phyloP scores from a whole-genome alignment of 2,329 filamentous ascomycete species.

The Cryphonectria japonica region DNA sequence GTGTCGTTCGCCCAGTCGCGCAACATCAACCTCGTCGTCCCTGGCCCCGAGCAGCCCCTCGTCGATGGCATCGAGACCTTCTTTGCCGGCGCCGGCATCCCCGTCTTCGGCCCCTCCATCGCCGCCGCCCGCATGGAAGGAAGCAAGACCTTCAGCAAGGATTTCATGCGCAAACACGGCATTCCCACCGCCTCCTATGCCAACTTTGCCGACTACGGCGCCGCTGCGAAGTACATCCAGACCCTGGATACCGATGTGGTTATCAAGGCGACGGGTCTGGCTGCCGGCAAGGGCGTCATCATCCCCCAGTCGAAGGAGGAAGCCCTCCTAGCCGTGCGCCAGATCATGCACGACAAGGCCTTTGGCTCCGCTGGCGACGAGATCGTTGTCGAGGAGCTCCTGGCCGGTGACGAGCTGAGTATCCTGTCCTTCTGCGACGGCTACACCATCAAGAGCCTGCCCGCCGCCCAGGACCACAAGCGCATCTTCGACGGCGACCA shows the following conservation, averaged over 20 bases:
- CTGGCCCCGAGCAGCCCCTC: slow-evolving; percentile 90
- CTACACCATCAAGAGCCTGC: slow-evolving; percentile 78
- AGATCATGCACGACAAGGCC: slow-evolving; percentile 87
- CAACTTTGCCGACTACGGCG: slow-evolving; percentile 80
- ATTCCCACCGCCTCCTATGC: slow-evolving; percentile 91
- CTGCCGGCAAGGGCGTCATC: slow-evolving; percentile 94
- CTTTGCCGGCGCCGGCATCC: slow-evolving; percentile 75
- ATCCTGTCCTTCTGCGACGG: slow-evolving; percentile 93
- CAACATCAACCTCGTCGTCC: slow-evolving; percentile 79
- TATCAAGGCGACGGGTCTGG: slow-evolving; percentile 91
- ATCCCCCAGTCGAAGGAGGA: slow-evolving; percentile 82
- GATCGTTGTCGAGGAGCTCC: slow-evolving; percentile 93
- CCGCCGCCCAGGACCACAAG: slow-evolving; percentile 96
- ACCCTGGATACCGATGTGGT: slow-evolving; percentile 74
- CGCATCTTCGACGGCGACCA: slow-evolving; percentile 86
- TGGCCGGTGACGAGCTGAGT: slow-evolving; percentile 89
- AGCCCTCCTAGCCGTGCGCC: slow-evolving; percentile 77
- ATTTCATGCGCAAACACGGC: slow-evolving; percentile 90
- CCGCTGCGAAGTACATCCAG: slow-evolving; percentile 75
- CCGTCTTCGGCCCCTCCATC: slow-evolving; percentile 83
- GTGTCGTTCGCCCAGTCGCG: slow-evolving; percentile 75
- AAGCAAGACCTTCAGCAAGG: slow-evolving; percentile 95
- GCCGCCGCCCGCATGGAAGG: slow-evolving; percentile 90
- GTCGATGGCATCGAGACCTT: slow-evolving; percentile 87
- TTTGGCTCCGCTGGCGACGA: slow-evolving; percentile 87